Evolutionary conservation across 2,329 filamentous ascomycete genomes (phyloP).

Genomic region (Aureobasidium sp.): DNA sequence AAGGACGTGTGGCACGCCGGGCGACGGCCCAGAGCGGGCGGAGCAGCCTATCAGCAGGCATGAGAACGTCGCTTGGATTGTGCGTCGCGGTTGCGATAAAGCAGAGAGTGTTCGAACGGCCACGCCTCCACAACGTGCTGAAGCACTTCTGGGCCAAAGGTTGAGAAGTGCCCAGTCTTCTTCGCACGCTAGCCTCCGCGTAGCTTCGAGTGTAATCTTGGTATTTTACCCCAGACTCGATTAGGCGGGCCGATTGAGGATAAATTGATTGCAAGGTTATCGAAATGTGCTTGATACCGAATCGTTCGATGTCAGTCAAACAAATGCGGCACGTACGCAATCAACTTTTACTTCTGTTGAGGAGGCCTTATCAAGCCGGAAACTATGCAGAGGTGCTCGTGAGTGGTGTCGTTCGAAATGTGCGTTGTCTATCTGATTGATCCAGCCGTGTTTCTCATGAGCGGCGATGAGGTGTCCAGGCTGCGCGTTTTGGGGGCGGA

Average conservation of each 20-base stretch:
- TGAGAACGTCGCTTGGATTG: slow-evolving; percentile 5
- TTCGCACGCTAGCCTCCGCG: slow-evolving; percentile 7
- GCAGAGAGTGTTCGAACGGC: not conserved
- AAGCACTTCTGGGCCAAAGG: slow-evolving; percentile 7
- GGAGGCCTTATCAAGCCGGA: not conserved
- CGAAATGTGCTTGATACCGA: slow-evolving; percentile 9
- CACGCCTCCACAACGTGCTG: slow-evolving; percentile 1
- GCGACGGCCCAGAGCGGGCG: not conserved
- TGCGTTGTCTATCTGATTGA: not conserved
- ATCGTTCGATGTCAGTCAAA: slow-evolving; percentile 4
- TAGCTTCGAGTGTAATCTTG: not conserved
- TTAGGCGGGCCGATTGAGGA: not conserved
- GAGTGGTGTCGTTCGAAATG: not conserved
- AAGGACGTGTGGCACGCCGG: not conserved
- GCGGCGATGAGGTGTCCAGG: not conserved
- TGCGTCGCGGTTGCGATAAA: not conserved
- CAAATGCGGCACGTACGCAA: not conserved
- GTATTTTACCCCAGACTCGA: not conserved
- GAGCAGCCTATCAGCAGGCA: slow-evolving; percentile 5
- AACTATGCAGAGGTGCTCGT: not conserved
- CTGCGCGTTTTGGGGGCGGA: not conserved
- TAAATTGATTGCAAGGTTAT: slow-evolving; percentile 5
- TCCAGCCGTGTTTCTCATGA: not conserved
- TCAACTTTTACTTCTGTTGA: not conserved
- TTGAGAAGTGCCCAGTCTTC: slow-evolving; percentile 1